phyloP scores from a whole-genome alignment of 2,329 filamentous ascomycete species.

The Neocucurbitaria cava region DNA sequence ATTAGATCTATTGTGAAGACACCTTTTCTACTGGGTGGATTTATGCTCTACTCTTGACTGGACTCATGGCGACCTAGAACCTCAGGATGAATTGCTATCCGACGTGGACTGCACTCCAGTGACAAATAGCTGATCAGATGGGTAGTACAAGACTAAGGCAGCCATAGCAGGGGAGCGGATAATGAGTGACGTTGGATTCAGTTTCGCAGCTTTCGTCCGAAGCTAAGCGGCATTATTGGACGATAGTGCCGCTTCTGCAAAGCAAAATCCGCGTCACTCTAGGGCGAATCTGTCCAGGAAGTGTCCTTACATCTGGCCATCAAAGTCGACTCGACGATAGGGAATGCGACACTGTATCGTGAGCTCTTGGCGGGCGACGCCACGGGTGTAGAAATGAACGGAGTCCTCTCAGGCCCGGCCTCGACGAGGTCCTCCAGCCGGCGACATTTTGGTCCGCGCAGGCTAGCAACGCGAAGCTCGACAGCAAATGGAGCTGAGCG shows the following conservation, averaged over 20 bases:
- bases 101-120: slow-evolving; percentile 15
- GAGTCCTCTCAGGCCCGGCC: not conserved
- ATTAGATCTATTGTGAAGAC: slow-evolving; percentile 15
- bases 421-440: slow-evolving; percentile 4
- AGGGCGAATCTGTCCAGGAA: not conserved
- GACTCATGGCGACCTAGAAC: slow-evolving; percentile 14
- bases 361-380: slow-evolving; percentile 2
- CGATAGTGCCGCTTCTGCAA: not conserved
- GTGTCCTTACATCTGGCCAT: slow-evolving; percentile 16
- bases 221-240: not conserved
- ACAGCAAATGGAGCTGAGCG: slow-evolving; percentile 9
- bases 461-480: slow-evolving; percentile 9
- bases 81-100: slow-evolving; percentile 7
- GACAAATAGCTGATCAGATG: slow-evolving; percentile 30
- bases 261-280: not conserved
- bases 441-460: slow-evolving; percentile 9
- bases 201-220: not conserved
- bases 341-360: slow-evolving; percentile 6
- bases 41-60: slow-evolving; percentile 16
- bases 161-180: slow-evolving; percentile 13
- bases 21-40: slow-evolving; percentile 10
- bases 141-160: slow-evolving; percentile 24
- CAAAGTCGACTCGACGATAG: slow-evolving; percentile 26
- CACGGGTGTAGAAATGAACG: not conserved
- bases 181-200: slow-evolving; percentile 7